A percentile compares a stretch with the other conserved stretches of the same genome.
These are phyloP conservation scores for Kwoniella pini DNA, from an alignment of 768 basidiomycete species.

Conservation along the genomic window DNA sequence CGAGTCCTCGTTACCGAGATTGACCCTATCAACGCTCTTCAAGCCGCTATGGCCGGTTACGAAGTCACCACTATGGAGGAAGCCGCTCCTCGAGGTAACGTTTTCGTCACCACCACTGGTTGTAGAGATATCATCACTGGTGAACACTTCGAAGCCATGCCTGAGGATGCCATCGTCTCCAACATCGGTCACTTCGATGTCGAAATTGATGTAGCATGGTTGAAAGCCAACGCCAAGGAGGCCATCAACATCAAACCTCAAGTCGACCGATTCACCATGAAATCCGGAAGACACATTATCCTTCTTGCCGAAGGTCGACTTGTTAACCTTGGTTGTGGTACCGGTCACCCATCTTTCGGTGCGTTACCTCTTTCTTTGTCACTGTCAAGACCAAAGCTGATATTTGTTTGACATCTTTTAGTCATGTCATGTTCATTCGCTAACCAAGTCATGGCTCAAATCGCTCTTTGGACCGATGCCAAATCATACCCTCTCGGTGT, in stretches of 20 bases:
- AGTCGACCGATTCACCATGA: constrained; percentile 95
- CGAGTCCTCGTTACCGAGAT: constrained; percentile 97
- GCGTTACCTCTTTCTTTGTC: constrained; percentile 1
- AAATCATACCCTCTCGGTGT: constrained; percentile 94
- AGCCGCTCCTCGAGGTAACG: constrained; percentile 79
- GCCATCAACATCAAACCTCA: constrained; percentile 95
- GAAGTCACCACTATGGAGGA: constrained; percentile 99
- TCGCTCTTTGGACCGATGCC: constrained; percentile 92
- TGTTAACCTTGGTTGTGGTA: constrained; percentile 98
- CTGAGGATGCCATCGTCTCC: constrained; percentile 97
- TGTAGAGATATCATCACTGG: constrained; percentile 96
- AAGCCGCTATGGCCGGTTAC: constrained; percentile 99
- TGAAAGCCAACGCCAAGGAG: constrained; percentile 85
- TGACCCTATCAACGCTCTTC: constrained; percentile 99
- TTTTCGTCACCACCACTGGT: constrained; percentile 98
- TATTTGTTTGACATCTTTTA: constrained; percentile 2
- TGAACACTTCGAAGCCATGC: constrained; percentile 90
- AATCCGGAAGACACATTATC: constrained; percentile 88
- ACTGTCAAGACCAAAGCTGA: neutral
- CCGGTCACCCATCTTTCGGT: constrained; percentile 92
- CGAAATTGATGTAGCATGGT: constrained; percentile 93
- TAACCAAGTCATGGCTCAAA: constrained; percentile 98
- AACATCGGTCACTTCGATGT: constrained; percentile 65
- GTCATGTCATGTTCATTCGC: constrained; percentile 99
- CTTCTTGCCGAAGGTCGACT: constrained; percentile 98